Percentiles rank a stretch among this genome's conserved stretches.
Conservation (phyloP, 2,329 filamentous ascomycete genomes). For the Cladophialophora immunda region DNA sequence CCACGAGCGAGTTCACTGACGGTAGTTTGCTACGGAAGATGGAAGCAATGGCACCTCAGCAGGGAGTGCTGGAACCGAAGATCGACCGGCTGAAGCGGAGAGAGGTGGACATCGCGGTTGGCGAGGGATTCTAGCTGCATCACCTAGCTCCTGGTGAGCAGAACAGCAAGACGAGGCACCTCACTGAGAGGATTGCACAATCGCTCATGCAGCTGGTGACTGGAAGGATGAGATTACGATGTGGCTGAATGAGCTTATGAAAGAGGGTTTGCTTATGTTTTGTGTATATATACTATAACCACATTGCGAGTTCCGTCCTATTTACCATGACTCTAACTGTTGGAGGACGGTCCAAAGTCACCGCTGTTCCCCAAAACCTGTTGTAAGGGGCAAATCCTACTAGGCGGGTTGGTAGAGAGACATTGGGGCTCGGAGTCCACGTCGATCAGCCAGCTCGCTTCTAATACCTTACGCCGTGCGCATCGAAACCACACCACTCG, state of each 20-base stretch:
- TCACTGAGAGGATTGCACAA: no score
- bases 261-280: background rate
- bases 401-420: no score
- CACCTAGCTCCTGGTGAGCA: background rate
- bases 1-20: constrained; percentile 53
- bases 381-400: background rate
- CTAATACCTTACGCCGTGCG: no score
- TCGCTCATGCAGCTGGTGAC: background rate
- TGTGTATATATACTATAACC: background rate
- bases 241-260: background rate
- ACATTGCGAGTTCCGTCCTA: no score
- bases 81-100: constrained; percentile 36
- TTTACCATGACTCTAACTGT: background rate
- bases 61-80: constrained; percentile 27
- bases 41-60: constrained; percentile 38
- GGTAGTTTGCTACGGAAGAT: constrained; percentile 55
- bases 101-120: constrained; percentile 30
- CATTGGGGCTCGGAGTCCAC: no score
- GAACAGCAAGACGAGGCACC: no score
- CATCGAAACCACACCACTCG: background rate
- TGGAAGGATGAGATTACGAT: background rate
- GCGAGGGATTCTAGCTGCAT: constrained; percentile 5
- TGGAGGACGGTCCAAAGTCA: background rate
- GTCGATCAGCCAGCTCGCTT: background rate
- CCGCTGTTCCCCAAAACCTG: background rate